Base-by-base conservation (phyloP, 139 green algal species). In the Chlorella sorokiniana region DNA sequence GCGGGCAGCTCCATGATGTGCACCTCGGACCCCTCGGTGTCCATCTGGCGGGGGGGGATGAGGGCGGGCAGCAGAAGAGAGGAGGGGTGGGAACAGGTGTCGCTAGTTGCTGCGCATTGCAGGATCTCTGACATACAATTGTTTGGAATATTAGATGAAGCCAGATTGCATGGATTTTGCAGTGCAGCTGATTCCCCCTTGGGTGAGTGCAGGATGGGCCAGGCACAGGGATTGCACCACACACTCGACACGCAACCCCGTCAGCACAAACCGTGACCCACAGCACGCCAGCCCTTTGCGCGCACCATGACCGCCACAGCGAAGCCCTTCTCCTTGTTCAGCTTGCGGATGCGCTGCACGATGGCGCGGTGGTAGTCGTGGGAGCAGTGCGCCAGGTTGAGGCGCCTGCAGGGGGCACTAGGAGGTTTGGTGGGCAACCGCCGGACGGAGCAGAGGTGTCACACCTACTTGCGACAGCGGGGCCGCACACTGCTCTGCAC, bases 1-100 rank as follows among this genome's bases (percentile, higher is more conserved):
- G 89, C 78, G 0, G 69, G n/a, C 11, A 95, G 62, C 69, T 90
- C 85, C 10, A 78, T 83, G 27, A 89, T 92, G 83, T 97, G 94
- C 29, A 97, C 92, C 79, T 97, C 94, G 70, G 81, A 91, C 29
- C 94, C 94, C 80, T 97, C 93, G 9, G 94, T 97, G 87, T 97
- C 94, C 69, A 97, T 96, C 73, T 79, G 73, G 29, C 22, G 16
- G 23, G 18, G 22, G 29, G 56, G 56, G 18, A 22, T 29, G 16
- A 31, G 18, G 22, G 56, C 56, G 56, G 6, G 56, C 56, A 31
- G 14, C 0, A 10, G 9, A 42, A 38, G 14, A 1, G 11, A 25
- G 16, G 38, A 52, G 23, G 37, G 23, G 20, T 33, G 61, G 23
- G 23, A 68, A 27, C 61, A 22, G 4, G 61, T 38, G 23, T 20